Evolutionary conservation across 208 protist genomes (phyloP), one percentile per base, ranked within the genome.

Genomic region (Vickermania ingenoplastis): DNA sequence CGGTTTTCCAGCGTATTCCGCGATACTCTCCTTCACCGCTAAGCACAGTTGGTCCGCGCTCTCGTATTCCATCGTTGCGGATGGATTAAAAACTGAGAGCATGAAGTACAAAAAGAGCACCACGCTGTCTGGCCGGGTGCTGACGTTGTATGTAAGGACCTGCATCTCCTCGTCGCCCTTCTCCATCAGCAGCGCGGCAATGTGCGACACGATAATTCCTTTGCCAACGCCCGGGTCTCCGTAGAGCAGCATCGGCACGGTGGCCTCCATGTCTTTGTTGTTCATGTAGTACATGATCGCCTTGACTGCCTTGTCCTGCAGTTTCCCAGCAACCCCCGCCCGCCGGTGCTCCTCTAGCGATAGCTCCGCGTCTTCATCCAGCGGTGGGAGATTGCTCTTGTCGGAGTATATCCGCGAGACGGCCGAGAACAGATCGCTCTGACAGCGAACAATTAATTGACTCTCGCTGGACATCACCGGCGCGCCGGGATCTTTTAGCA

Each of bases 191-290:
- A 54, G 24, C 5, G 50, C 55, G 13, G 83, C 83, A 13, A 75
- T 69, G 50, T 79, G 75, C 28, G 71, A 79, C 24, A 90, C 56
- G 22, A 94, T 67, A 26, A 77, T 65, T 0, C 61, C 60, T 57
- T 91, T 89, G 48, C 79, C 83, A 24, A 84, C 63, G 30, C 58
- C 67, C 28, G 59, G 71, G 7, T 70, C 74, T 29, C 87, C 83
- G 63, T 85, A 84, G 36, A 94, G 71, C 41, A 91, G 56, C 31
- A 94, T 67, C 3, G 87, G 83, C 26, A 86, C 67, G 25, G 68
- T 77, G 31, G 69, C 53, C 41, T 67, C 65, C n/a, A 53, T 56
- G 36, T 63, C 65, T 61, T 68, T 74, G 36, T 73, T 45, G 28
- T 83, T 71, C 22, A 87, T 41, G 54, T 81, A 77, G 49, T 65